Conservation (phyloP, 768 basidiomycete genomes). For the Leccinum barrowsii region DNA sequence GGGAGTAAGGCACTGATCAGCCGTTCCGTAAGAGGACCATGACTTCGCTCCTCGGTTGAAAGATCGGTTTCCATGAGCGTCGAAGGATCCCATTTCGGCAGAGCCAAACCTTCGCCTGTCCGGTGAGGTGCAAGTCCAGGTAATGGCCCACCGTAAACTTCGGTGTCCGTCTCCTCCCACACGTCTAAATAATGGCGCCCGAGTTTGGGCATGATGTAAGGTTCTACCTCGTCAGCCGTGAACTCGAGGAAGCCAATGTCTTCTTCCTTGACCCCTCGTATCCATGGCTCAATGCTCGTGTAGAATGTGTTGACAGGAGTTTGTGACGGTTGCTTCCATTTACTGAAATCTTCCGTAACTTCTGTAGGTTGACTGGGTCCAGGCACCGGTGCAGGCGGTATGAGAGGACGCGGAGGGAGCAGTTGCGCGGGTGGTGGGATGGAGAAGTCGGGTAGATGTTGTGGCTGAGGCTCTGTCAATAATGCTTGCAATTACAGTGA, state of each 20-base stretch:
- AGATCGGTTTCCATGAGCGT: conserved; percentile 72
- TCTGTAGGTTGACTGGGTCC: conserved; percentile 82
- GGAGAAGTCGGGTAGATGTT: conserved; percentile 56
- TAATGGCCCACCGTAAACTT: conserved; percentile 41
- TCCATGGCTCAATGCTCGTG: conserved; percentile 83
- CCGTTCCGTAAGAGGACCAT: conserved; percentile 86
- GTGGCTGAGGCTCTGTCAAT: conserved; percentile 23
- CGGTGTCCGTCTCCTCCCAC: conserved; percentile 90
- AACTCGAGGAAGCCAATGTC: conserved; percentile 92
- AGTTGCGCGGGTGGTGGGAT: conserved; percentile 49
- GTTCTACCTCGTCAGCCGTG: conserved; percentile 86
- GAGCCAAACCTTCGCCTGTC: conserved; percentile 32
- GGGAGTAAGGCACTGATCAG: conserved; percentile 73
- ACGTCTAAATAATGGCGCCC: conserved; percentile 83
- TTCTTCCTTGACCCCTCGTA: conserved; percentile 88
- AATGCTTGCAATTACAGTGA: background rate
- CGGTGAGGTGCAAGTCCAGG: conserved; percentile 40
- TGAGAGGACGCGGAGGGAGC: conserved; percentile 58
- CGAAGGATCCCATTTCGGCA: conserved; percentile 80
- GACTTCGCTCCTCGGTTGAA: conserved; percentile 69
- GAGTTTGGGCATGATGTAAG: conserved; percentile 81
- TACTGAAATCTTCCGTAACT: conserved; percentile 87
- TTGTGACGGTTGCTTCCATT: conserved; percentile 73
- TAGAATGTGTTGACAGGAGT: conserved; percentile 76
- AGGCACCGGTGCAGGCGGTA: conserved; percentile 61